These are phyloP conservation scores for Thraustotheca clavata DNA, from an alignment of 352 stramenopile genomes.

Conservation along the genomic window DNA sequence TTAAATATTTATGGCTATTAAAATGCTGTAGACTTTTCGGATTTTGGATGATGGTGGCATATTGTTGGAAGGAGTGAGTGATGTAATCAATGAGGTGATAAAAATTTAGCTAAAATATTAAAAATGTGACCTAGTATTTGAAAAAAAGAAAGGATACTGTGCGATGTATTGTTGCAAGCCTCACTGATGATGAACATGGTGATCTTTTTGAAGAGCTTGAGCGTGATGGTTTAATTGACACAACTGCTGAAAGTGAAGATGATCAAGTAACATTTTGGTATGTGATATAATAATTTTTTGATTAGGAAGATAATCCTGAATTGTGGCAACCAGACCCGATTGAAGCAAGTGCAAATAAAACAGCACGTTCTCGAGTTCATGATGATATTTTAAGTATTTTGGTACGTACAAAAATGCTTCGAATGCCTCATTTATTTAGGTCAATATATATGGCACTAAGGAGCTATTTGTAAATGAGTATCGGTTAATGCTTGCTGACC, in stretches of 20 bases:
- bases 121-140: constrained; percentile 69
- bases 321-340: constrained; percentile 88
- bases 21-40: constrained; percentile 49
- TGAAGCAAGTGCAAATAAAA: constrained; percentile 75
- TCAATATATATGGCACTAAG: constrained; percentile 98
- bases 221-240: constrained; percentile 85
- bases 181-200: constrained; percentile 84
- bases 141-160: constrained; percentile 92
- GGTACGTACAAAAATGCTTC: constrained; percentile 28
- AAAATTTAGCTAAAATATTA: neutral
- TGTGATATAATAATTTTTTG: neutral
- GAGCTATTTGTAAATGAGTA: constrained; percentile 99
- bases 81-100: constrained; percentile 40
- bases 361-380: constrained; percentile 61
- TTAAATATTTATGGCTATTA: neutral
- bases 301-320: constrained; percentile 65
- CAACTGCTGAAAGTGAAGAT: constrained; percentile 89
- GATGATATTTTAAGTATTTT: constrained; percentile 97
- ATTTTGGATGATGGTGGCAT: constrained; percentile 90
- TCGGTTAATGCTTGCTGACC: constrained; percentile 95
- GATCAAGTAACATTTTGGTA: constrained; percentile 59
- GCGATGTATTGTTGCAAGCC: constrained; percentile 92
- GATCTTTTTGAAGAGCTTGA: constrained; percentile 95
- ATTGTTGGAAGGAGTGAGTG: constrained; percentile 82
- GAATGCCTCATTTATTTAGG: neutral